Evolutionary conservation across 441 rosid species (phyloP).

Genomic region (Brassica balearica): DNA sequence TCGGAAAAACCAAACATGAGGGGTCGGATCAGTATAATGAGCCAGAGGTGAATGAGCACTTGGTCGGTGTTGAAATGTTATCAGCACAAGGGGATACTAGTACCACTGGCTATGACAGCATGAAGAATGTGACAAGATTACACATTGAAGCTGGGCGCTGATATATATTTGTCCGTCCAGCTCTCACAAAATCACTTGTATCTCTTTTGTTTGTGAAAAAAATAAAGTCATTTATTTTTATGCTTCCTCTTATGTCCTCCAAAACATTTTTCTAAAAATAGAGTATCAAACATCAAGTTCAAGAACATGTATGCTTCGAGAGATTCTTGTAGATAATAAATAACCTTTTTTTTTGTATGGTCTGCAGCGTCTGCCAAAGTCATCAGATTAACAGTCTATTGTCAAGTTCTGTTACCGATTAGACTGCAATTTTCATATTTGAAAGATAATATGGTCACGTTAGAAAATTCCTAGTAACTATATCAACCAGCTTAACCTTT

Average conservation of each 20-base stretch:
- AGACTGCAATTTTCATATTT: not conserved
- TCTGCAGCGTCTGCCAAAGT: not conserved
- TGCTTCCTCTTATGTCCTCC: not conserved
- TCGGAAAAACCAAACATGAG: not conserved
- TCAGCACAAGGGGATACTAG: not conserved
- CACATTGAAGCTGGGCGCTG: slow-evolving; percentile 23
- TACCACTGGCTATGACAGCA: slow-evolving; percentile 26
- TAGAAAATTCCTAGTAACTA: not conserved
- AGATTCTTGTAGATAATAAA: not conserved
- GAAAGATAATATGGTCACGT: not conserved
- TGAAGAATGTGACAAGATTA: slow-evolving; percentile 3
- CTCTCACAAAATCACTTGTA: not conserved
- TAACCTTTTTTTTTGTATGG: not conserved
- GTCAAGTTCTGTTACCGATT: not conserved
- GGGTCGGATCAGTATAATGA: slow-evolving; percentile 13
- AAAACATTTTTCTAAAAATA: not conserved
- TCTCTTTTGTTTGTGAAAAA: not conserved
- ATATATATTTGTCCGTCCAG: not conserved
- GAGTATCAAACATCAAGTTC: not conserved
- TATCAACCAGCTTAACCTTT: slow-evolving; percentile 1
- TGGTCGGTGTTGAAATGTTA: slow-evolving; percentile 18
- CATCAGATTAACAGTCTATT: not conserved
- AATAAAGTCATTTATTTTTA: too few species aligned
- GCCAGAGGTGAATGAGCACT: not conserved
- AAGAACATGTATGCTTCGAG: not conserved